Evolutionary conservation across 441 rosid genomes (phyloP), one percentile per base, ranked within the genome.

Genomic region (Euphorbia celastroides): DNA sequence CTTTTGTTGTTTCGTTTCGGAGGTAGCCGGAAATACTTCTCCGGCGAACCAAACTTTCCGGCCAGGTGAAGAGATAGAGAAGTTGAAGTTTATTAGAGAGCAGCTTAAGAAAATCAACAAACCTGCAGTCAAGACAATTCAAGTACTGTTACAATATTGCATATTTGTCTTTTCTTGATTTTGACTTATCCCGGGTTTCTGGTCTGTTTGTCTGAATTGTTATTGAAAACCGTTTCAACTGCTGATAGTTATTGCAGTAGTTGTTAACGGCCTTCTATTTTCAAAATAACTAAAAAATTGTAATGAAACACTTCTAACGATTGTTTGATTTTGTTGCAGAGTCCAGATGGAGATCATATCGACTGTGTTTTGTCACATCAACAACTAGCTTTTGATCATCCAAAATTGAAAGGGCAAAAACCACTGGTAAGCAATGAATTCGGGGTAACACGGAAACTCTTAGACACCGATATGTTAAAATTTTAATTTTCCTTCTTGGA

Each of bases 321-420:
- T n/a, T n/a, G n/a, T n/a, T n/a, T n/a, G n/a, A n/a, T 52, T 73
- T 63, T 67, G 31, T 25, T 78, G 62, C 87, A 93, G 99, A 93
- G 97, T 66, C 87, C 95, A 25, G 93, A 88, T 69, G 97, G 99
- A 50, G 99, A 93, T 81, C 41, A 70, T 25, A 83, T 93, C 72
- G 99, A 88, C 70, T 93, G 99, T 77, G 89, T 93, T 50, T 48
- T 70, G 42, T 74, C 90, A 69, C 93, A 88, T 78, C 80, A 74
- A 13, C 99, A 93, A 65, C 93, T 86, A 28, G 99, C 97, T 65
- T 93, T 93, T 14, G 99, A 93, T 76, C 97, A 93, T 77, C 90
- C 96, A 67, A 66, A 71, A 48, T 56, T 93, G 54, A 80, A 76
- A 62, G 99, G 97, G 38, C 80, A 86, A 44, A 83, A 67, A 48